These are phyloP conservation scores for Cornus florida DNA, from an alignment of 148 eudicot species.

Conservation along the genomic window DNA sequence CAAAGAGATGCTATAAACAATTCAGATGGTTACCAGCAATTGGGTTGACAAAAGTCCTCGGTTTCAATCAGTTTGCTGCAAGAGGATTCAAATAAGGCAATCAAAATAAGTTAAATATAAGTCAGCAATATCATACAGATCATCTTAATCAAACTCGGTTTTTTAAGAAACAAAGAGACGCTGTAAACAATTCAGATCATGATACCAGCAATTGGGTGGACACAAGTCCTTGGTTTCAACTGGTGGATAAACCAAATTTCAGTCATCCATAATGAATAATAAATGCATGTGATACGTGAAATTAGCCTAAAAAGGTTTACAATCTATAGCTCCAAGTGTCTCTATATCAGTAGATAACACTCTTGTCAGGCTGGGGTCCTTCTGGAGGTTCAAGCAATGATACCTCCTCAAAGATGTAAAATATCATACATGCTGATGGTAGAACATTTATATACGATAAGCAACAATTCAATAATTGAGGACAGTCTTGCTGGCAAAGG, in stretches of 20 bases:
- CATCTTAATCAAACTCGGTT: background rate
- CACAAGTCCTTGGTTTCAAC: background rate
- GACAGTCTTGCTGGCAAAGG: background rate
- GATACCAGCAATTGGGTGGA: background rate
- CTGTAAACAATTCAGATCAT: too few relatives aligned
- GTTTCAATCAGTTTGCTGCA: constrained; percentile 37
- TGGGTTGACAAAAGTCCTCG: too few relatives aligned
- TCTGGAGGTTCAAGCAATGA: background rate
- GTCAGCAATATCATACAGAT: background rate
- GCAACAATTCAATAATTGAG: background rate
- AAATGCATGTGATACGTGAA: background rate
- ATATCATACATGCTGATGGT: too few relatives aligned
- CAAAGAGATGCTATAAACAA: background rate
- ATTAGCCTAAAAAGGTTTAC: too few relatives aligned
- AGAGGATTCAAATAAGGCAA: constrained; percentile 3
- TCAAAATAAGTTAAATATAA: background rate
- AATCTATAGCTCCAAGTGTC: too few relatives aligned
- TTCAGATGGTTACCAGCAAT: too few relatives aligned
- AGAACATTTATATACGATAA: too few relatives aligned
- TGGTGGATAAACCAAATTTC: background rate
- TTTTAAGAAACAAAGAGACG: background rate
- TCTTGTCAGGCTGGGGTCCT: background rate
- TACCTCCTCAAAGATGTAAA: too few relatives aligned
- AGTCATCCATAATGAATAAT: background rate
- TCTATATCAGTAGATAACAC: background rate